Base-by-base conservation (phyloP, 371 early-diverging fungal species). In the Sporodiniella umbellata region DNA sequence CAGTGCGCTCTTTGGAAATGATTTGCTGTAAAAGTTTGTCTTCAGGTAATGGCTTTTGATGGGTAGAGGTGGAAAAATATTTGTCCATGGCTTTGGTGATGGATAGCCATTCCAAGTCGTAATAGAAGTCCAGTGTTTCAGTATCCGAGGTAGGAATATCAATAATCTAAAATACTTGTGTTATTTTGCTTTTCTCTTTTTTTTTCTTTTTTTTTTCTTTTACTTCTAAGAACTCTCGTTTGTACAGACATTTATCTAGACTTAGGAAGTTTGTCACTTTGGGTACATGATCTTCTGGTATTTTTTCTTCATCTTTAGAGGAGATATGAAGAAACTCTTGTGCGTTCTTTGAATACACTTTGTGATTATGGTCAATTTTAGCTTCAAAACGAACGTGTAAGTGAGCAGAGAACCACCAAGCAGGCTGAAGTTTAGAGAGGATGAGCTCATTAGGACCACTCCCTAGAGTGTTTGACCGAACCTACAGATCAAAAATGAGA, bases 371-470 rank as follows among this genome's bases (percentile, higher is more conserved):
- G 11, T 64, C 42, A 8, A 89, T 78, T 0, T 84, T 21, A 2
- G 95, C 97, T 21, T 86, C 68, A 62, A 84, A 97, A 22, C 88
- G 81, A n/a, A 95, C 94, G 58, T 98, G 98, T 51, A 96, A 56
- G 63, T 93, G 93, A 2, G 96, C 96, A 7, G 95, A 66, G 58
- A 95, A 95, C 99, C 99, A 99, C 65, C 80, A 89, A 2, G 62
- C 51, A 3, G 99, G 99, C 38, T 85, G 74, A 30, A 98, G 43
- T 25, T 76, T 65, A 22, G 81, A 62, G 40, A 98, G 53, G 10
- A 98, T 64, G 30, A 79, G 35, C 25, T 86, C 84, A 49, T 72
- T 80, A 0, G 87, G 75, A 1, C 79, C 72, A 45, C 86, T 88
- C 5, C 99, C 99, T 14, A 99, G 64, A 0, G 78, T 80, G 26